Evolutionary conservation across 306 rosid genomes (phyloP), one percentile per base, ranked within the genome.

Genomic region (Psophocarpus tetragonolobus): DNA sequence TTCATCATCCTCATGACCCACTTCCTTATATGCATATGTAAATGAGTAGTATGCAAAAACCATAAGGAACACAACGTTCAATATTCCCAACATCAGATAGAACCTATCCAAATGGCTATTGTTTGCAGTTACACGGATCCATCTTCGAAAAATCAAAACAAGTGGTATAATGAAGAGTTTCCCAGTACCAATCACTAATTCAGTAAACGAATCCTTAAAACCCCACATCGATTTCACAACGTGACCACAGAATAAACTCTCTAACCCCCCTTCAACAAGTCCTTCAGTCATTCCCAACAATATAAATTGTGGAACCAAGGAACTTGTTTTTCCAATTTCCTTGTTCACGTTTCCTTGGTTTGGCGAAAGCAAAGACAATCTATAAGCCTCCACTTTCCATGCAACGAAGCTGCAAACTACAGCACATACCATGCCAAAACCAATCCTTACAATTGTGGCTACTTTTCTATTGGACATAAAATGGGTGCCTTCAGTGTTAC

Each of bases 401-500:
- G 84, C 79, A 0, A 42, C 1, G 9, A 80, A 0, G 17, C 84
- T 10, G 2, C 79, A 80, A 15, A 66, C 17, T 0, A 42, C 53
- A 7, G 75, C 74, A 74, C 53, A 66, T 30, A 74, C 4, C 51
- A 80, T 8, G 1, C 80, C 84, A 20, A 45, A 7, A 13, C 47
- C 61, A 7, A 68, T 54, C 47, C 69, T 67, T 27, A 11, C 0
- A 33, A 47, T 75, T 13, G 70, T 17, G 0, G 4, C 73, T 24
- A 6, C 73, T 41, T 39, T 36, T 6, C 10, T 7, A 1, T 36
- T 36, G 6, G 41, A 8, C 10, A 1, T 36, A 2, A 36, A 36
- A 36, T 8, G 11, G 2, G 1, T n/a, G n/a, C n/a, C n/a, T n/a
- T n/a, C n/a, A n/a, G n/a, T n/a, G n/a, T n/a, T n/a, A n/a, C n/a